A percentile compares a stretch with the other conserved stretches of the same genome.
Evolutionary conservation across 805 yeast genomes (phyloP).

Genomic region (Millerozyma miso): DNA sequence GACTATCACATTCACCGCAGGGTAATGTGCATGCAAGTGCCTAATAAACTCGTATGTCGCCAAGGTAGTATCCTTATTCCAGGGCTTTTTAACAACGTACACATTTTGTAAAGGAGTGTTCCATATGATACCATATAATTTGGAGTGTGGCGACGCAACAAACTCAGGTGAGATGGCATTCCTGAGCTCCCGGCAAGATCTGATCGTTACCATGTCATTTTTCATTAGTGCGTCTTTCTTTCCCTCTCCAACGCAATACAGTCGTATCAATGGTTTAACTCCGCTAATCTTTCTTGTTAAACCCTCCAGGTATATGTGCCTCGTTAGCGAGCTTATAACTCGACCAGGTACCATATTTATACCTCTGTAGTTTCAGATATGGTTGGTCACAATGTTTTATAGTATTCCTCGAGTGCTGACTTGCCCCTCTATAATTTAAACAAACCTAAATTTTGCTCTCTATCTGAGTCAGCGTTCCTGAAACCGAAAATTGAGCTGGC

Average conservation of each 20-base stretch:
- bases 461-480: background rate
- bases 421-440: background rate
- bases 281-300: background rate
- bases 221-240: background rate
- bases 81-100: constrained; percentile 79
- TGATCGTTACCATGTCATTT: constrained; percentile 7
- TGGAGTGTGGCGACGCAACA: constrained; percentile 52
- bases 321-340: background rate
- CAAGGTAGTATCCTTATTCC: constrained; percentile 57
- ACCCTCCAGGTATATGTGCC: background rate
- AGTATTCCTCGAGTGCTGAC: too few species aligned
- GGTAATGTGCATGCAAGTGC: constrained; percentile 58
- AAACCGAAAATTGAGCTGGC: background rate
- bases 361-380: too few species aligned
- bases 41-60: constrained; percentile 66
- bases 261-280: background rate
- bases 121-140: constrained; percentile 67
- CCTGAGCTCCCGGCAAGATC: constrained; percentile 13
- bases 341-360: background rate
- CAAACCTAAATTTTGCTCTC: background rate
- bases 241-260: background rate
- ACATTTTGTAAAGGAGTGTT: constrained; percentile 68
- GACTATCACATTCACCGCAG: constrained; percentile 72
- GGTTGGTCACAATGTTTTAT: too few species aligned
- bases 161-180: constrained; percentile 43